phyloP scores from a whole-genome alignment of 768 basidiomycete genomes.

The Brasilioporus rufonigricans region DNA sequence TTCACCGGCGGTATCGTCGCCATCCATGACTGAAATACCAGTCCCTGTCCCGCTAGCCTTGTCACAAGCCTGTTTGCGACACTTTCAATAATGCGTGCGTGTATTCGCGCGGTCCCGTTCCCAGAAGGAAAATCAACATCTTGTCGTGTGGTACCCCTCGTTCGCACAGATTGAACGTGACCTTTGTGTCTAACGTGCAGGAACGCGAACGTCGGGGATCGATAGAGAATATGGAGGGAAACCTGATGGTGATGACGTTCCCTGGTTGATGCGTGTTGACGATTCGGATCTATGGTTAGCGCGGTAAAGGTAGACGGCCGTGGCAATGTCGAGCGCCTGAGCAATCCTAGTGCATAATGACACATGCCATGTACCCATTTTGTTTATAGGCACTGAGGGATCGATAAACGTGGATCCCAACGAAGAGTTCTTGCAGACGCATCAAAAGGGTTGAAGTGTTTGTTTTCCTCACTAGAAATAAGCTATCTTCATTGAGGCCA shows the following conservation, averaged over 20 bases:
- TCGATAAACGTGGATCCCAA: too few species aligned
- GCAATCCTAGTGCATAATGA: too few species aligned
- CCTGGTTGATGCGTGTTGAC: neutral
- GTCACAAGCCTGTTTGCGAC: neutral
- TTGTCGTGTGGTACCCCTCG: neutral
- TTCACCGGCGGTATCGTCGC: too few species aligned
- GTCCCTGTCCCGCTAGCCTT: neutral
- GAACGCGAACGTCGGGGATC: neutral
- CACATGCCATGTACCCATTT: too few species aligned
- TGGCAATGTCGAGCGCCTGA: too few species aligned
- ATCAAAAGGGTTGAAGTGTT: too few species aligned
- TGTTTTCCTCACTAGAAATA: too few species aligned
- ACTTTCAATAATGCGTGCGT: conserved; percentile 1
- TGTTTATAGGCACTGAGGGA: too few species aligned
- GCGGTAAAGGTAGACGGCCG: too few species aligned
- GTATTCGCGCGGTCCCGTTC: neutral
- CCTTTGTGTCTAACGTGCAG: conserved; percentile 18
- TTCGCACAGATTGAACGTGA: conserved; percentile 7
- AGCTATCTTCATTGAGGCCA: too few species aligned
- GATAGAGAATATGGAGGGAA: neutral
- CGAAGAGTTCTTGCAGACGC: too few species aligned
- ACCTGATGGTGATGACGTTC: neutral
- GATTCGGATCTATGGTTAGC: neutral
- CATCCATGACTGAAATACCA: neutral
- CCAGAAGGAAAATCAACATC: neutral